phyloP scores from a whole-genome alignment of 371 early-diverging fungal species.

The Apophysomyces sp. region DNA sequence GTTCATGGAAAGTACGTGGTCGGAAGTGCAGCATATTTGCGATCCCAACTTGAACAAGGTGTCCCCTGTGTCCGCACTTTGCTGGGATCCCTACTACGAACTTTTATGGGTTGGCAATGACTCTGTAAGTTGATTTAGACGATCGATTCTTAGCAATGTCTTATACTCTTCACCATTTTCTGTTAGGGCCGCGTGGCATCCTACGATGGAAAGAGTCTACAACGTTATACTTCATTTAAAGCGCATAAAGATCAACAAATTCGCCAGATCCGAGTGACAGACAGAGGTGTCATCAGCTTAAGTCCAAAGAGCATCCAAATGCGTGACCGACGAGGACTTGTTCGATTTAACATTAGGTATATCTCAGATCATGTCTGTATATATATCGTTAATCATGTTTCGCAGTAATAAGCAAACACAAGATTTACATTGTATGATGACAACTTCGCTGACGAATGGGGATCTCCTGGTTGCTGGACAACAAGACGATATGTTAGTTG shows the following conservation, averaged over 20 bases:
- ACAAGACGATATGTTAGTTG: constrained; percentile 58
- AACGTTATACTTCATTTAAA: constrained; percentile 69
- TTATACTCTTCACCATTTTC: constrained; percentile 1
- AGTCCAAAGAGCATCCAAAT: constrained; percentile 67
- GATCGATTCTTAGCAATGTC: neutral
- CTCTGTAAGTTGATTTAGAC: constrained; percentile 47
- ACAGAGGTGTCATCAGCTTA: constrained; percentile 68
- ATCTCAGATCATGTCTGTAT: neutral
- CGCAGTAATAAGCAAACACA: constrained; percentile 54
- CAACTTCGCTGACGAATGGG: constrained; percentile 60
- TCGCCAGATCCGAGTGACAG: constrained; percentile 64
- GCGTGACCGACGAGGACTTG: constrained; percentile 68
- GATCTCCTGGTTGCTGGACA: constrained; percentile 71
- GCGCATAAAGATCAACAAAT: constrained; percentile 65
- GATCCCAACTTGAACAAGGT: constrained; percentile 41
- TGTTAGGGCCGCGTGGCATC: constrained; percentile 62
- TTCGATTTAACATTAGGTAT: constrained; percentile 69
- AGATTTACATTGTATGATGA: constrained; percentile 69
- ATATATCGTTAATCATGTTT: neutral
- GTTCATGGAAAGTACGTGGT: constrained; percentile 47
- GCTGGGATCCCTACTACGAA: constrained; percentile 80
- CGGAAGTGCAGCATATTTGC: constrained; percentile 47
- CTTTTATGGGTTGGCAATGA: constrained; percentile 80
- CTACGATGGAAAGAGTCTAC: constrained; percentile 55
- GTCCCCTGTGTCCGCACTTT: constrained; percentile 54